Evolutionary conservation across 768 basidiomycete genomes (phyloP).

Genomic region (Agaricus blazei): DNA sequence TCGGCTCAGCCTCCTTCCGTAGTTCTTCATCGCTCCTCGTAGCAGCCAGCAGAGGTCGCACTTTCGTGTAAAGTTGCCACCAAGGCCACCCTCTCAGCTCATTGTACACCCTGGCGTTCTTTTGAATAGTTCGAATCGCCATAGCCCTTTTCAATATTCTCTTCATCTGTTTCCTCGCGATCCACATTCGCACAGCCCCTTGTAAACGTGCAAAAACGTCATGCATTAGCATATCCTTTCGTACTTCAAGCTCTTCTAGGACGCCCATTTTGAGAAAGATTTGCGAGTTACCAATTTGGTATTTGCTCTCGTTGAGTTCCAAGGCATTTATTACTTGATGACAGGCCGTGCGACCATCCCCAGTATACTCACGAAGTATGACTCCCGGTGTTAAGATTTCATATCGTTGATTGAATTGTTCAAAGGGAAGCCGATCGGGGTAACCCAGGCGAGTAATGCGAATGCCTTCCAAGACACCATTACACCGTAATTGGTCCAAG

Average conservation of each 20-base stretch:
- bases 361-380: conserved; percentile 88
- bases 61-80: conserved; percentile 98
- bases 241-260: conserved; percentile 92
- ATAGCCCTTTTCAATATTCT: conserved; percentile 91
- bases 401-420: conserved; percentile 96
- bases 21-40: conserved; percentile 92
- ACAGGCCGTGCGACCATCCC: conserved; percentile 92
- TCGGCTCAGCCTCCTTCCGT: conserved; percentile 77
- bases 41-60: conserved; percentile 89
- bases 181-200: conserved; percentile 79
- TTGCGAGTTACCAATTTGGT: conserved; percentile 93
- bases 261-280: conserved; percentile 99
- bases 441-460: conserved; percentile 96
- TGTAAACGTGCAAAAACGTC: conserved; percentile 89
- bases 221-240: conserved; percentile 80
- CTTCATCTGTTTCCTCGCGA: conserved; percentile 84
- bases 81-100: conserved; percentile 95
- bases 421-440: conserved; percentile 93
- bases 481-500: conserved; percentile 93
- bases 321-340: conserved; percentile 85
- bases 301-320: conserved; percentile 79
- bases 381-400: conserved; percentile 93
- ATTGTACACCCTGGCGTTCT: conserved; percentile 88
- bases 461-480: conserved; percentile 98
- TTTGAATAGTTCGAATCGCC: conserved; percentile 89